phyloP scores from a whole-genome alignment of 2,329 filamentous ascomycete genomes.

The Diaporthe sp. region DNA sequence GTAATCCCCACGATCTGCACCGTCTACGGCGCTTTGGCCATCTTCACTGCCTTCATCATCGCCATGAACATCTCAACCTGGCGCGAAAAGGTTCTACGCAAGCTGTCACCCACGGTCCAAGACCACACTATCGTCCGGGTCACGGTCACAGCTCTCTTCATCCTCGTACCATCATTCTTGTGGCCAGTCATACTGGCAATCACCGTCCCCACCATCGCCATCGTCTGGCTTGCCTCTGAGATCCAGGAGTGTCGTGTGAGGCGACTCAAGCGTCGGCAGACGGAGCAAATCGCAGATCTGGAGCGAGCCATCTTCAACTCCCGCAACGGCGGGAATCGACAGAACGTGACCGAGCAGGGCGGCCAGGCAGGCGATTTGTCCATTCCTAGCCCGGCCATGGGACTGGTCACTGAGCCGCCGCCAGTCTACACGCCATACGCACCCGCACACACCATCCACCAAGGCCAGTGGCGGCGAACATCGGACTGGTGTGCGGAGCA shows the following conservation, averaged over 20 bases:
- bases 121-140: background rate
- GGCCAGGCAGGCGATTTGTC: background rate
- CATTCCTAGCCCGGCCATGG: background rate
- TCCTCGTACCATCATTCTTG: background rate
- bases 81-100: background rate
- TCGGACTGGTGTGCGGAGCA: background rate
- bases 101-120: background rate
- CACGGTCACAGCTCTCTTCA: background rate
- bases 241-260: background rate
- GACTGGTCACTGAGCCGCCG: background rate
- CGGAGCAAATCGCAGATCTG: background rate
- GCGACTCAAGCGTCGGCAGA: background rate
- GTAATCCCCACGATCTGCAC: background rate
- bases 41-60: background rate
- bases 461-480: background rate
- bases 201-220: background rate
- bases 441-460: background rate
- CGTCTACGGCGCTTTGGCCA: background rate
- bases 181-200: background rate
- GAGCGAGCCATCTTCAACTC: background rate
- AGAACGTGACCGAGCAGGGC: background rate
- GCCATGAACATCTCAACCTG: background rate
- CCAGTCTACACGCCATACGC: background rate
- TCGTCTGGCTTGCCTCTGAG: background rate
- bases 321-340: background rate